Base-by-base conservation (phyloP, 805 yeast species). In the Brettanomyces anomalus region DNA sequence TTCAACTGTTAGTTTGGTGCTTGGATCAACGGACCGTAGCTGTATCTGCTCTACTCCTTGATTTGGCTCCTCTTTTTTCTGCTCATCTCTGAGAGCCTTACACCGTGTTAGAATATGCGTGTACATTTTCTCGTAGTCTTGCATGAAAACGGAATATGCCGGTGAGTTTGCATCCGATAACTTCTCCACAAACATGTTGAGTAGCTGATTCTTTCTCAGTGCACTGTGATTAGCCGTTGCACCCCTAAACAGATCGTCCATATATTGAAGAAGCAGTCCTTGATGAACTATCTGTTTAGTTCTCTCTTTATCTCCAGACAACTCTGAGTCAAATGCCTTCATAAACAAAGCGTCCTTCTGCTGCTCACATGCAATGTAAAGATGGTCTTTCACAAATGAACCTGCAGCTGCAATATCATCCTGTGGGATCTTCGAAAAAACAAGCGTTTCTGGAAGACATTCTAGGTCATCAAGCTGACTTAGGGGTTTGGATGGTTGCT, bases 301-400 rank as follows among this genome's bases (percentile, higher is more conserved):
- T 5, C 61, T 58, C 5, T 50, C 47, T 0, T 72, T 55, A 39
- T 86, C 72, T 17, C 79, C 82, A 13, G 72, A 77, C 47, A 90
- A 69, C 58, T 87, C 86, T 43, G 70, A 68, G 54, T 90, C 95
- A 61, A 93, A 93, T 0, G 97, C 94, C 17, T 81, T 81, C 96
- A 90, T 89, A 58, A 89, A 70, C 46, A 93, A 74, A 0, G 95
- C 86, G 61, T 93, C 97, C 57, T 89, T 87, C 58, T 93, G 97
- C 47, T 80, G 79, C 49, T 82, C 87, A 4, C 77, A 77, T 40
- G 89, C 77, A 44, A 93, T 85, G 45, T 73, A 69, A 33, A 85
- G 76, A 60, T 81, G 85, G 58, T 57, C 58, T 37, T 70, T 65
- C 49, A 84, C 65, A 61, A 67, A 79, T 40, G 63, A 65, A 48